These are phyloP conservation scores for Diaporthe australafricana DNA, from an alignment of 2,329 filamentous ascomycete species.

Conservation along the genomic window DNA sequence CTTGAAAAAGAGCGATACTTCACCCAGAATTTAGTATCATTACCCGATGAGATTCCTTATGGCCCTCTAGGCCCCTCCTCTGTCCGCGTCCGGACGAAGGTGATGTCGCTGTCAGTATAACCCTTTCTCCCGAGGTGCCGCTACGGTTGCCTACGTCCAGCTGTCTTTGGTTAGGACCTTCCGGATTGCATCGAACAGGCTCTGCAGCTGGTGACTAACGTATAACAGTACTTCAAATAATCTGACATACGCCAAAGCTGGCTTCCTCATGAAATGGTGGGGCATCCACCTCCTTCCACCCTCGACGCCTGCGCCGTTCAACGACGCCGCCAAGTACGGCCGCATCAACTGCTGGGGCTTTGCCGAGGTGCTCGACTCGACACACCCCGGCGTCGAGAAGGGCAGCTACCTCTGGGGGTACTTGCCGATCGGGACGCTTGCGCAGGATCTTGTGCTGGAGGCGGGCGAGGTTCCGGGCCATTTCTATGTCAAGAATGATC, in stretches of 20 bases:
- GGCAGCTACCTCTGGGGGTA: conserved; percentile 27
- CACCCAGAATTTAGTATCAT: conserved; percentile 12
- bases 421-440: conserved; percentile 24
- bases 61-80: background rate
- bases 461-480: background rate
- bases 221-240: conserved; percentile 1
- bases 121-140: no score
- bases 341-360: conserved; percentile 29
- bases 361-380: conserved; percentile 24
- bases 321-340: conserved; percentile 23
- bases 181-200: no score
- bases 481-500: conserved; percentile 13
- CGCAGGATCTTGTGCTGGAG: conserved; percentile 16
- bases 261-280: conserved; percentile 25
- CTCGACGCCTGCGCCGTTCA: conserved; percentile 13
- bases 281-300: conserved; percentile 10
- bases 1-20: conserved; percentile 27
- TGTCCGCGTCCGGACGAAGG: conserved; percentile 23
- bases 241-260: conserved; percentile 11
- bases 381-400: conserved; percentile 9
- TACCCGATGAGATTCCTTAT: conserved; percentile 20
- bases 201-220: no score
- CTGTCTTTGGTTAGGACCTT: no score
- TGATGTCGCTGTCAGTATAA: background rate
- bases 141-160: no score